phyloP scores from a whole-genome alignment of 1,284 basidiomycete genomes.

The Coniophora puteana region DNA sequence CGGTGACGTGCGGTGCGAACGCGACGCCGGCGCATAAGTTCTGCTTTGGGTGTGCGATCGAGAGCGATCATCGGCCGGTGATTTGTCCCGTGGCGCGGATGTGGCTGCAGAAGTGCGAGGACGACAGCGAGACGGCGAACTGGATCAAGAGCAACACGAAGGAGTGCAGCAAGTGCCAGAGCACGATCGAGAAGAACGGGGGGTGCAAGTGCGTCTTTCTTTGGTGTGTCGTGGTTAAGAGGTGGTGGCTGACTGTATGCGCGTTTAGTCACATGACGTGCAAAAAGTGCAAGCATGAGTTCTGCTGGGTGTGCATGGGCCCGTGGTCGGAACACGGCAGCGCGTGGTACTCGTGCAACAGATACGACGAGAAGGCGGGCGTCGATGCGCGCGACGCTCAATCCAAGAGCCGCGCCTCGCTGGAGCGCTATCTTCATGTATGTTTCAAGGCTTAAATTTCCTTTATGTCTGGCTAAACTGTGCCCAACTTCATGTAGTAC shows the following conservation, averaged over 20 bases:
- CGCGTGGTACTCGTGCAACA: slow-evolving; percentile 97
- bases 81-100: slow-evolving; percentile 86
- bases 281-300: slow-evolving; percentile 95
- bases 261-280: slow-evolving; percentile 91
- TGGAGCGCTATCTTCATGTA: slow-evolving; percentile 97
- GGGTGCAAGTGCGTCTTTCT: slow-evolving; percentile 86
- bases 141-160: slow-evolving; percentile 99
- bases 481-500: slow-evolving; percentile 53
- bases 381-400: slow-evolving; percentile 88
- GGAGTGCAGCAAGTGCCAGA: slow-evolving; percentile 93
- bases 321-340: slow-evolving; percentile 98
- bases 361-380: slow-evolving; percentile 92
- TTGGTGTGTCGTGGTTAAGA: slow-evolving; percentile 8
- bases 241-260: slow-evolving; percentile 4
- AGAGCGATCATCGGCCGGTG: slow-evolving; percentile 88
- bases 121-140: slow-evolving; percentile 98
- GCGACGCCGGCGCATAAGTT: slow-evolving; percentile 61
- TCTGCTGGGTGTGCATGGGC: slow-evolving; percentile 83
- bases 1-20: slow-evolving; percentile 75
- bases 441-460: slow-evolving; percentile 27
- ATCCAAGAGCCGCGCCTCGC: slow-evolving; percentile 80
- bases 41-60: slow-evolving; percentile 88
- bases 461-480: slow-evolving; percentile 1
- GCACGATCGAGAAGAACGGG: slow-evolving; percentile 99
- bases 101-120: slow-evolving; percentile 97